These are phyloP conservation scores for Wallacemonas sp. DNA, from an alignment of 208 protist species.

Conservation along the genomic window DNA sequence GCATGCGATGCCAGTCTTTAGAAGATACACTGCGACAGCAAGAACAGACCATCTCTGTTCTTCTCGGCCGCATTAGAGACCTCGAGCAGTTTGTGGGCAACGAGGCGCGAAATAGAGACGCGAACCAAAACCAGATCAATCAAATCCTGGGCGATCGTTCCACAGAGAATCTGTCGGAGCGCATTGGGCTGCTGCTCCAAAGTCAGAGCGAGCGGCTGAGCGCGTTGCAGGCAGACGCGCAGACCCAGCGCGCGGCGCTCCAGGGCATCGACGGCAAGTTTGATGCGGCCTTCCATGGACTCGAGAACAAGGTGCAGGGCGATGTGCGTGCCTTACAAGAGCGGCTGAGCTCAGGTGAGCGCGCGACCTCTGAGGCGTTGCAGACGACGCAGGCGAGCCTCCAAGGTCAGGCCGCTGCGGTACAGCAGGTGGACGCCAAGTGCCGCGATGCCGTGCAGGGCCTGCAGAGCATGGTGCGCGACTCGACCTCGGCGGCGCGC, in stretches of 20 bases:
- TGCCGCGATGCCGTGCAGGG: constrained; percentile 46
- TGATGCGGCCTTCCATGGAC: constrained; percentile 35
- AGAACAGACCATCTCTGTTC: constrained; percentile 53
- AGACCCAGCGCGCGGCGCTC: constrained; percentile 41
- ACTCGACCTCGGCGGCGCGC: constrained; percentile 36
- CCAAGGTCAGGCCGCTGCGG: constrained; percentile 34
- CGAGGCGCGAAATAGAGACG: constrained; percentile 47
- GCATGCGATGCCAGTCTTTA: constrained; percentile 67
- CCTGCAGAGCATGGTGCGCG: constrained; percentile 57
- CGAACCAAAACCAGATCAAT: constrained; percentile 51
- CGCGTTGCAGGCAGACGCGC: constrained; percentile 55
- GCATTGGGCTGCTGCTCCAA: constrained; percentile 26
- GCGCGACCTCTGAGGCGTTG: constrained; percentile 46
- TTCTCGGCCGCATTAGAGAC: constrained; percentile 75
- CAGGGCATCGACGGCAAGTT: constrained; percentile 58
- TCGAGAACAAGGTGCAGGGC: constrained; percentile 72
- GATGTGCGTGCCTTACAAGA: constrained; percentile 53
- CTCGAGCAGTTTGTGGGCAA: constrained; percentile 73
- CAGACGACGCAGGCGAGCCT: constrained; percentile 49
- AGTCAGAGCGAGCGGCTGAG: constrained; percentile 54
- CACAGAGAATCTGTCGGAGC: constrained; percentile 11
- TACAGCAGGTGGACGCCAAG: constrained; percentile 61
- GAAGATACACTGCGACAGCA: constrained; percentile 82
- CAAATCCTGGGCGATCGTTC: constrained; percentile 33
- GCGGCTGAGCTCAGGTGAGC: constrained; percentile 53